Evolutionary conservation across 2,329 filamentous ascomycete genomes (phyloP).

Genomic region (Nigrograna mackinnonii): DNA sequence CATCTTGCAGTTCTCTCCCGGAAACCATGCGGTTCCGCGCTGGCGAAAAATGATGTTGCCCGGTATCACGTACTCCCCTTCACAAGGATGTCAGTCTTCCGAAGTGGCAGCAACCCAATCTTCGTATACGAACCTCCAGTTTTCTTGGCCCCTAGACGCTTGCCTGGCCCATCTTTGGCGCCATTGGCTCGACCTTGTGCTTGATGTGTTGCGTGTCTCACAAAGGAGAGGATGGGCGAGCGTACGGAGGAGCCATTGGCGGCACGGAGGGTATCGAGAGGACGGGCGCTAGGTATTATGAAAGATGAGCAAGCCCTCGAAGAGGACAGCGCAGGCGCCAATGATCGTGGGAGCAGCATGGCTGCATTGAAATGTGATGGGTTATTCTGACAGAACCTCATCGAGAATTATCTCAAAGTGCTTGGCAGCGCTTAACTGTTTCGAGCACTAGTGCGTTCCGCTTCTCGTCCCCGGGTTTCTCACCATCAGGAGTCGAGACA

Average conservation of each 20-base stretch:
- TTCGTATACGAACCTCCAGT: slow-evolving; percentile 65
- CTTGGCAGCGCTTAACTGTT: too few species aligned
- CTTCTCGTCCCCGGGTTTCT: too few species aligned
- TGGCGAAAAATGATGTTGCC: slow-evolving; percentile 99
- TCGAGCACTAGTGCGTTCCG: too few species aligned
- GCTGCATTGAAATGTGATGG: too few species aligned
- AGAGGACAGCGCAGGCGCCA: slow-evolving; percentile 39
- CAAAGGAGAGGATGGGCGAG: slow-evolving; percentile 48
- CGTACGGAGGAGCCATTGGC: slow-evolving; percentile 34
- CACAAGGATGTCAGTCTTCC: background rate
- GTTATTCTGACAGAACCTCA: too few species aligned
- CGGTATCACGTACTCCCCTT: slow-evolving; percentile 89
- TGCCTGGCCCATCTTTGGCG: slow-evolving; percentile 71
- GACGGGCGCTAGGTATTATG: slow-evolving; percentile 27
- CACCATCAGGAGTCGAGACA: too few species aligned
- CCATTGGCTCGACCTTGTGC: slow-evolving; percentile 71
- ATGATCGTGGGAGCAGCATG: slow-evolving; percentile 45
- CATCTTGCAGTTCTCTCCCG: slow-evolving; percentile 93
- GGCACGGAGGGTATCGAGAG: slow-evolving; percentile 33
- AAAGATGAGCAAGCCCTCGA: slow-evolving; percentile 21
- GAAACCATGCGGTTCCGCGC: slow-evolving; percentile 90
- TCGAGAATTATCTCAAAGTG: too few species aligned
- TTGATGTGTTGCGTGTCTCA: slow-evolving; percentile 67
- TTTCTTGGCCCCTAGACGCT: slow-evolving; percentile 94
- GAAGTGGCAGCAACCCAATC: slow-evolving; percentile 10